A percentile compares a stretch with the other conserved stretches of the same genome.
phyloP scores from a whole-genome alignment of 106 monocot genomes.

The Acorus gramineus region DNA sequence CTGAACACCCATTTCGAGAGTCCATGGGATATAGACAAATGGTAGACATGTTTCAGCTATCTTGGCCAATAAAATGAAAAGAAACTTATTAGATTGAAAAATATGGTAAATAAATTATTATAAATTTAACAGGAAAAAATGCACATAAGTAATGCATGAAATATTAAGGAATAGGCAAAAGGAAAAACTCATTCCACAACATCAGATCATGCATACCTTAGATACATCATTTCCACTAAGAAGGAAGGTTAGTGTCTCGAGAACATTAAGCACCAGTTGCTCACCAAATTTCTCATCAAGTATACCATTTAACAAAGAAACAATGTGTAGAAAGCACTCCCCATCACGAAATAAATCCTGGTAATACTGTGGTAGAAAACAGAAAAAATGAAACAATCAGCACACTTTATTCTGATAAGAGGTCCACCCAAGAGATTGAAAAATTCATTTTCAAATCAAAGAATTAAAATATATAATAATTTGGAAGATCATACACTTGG shows the following conservation, averaged over 20 bases:
- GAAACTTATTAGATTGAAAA: too few relatives aligned
- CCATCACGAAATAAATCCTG: slow-evolving; percentile 78
- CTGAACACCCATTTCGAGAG: too few relatives aligned
- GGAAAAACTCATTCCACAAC: slow-evolving; percentile 1
- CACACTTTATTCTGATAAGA: too few relatives aligned
- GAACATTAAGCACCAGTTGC: slow-evolving; percentile 74
- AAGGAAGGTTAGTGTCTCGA: slow-evolving; percentile 67
- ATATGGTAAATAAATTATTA: too few relatives aligned
- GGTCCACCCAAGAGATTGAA: too few relatives aligned
- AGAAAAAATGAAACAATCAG: slow-evolving; percentile 2
- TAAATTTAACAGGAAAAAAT: too few relatives aligned
- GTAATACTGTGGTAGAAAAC: slow-evolving; percentile 49
- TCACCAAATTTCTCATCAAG: slow-evolving; percentile 74
- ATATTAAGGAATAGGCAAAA: not conserved
- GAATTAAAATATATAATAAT: not conserved
- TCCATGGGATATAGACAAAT: too few relatives aligned
- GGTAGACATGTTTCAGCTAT: too few relatives aligned
- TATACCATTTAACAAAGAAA: slow-evolving; percentile 85
- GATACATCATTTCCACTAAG: slow-evolving; percentile 67
- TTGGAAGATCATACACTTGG: slow-evolving; percentile 26
- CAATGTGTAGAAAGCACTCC: slow-evolving; percentile 93
- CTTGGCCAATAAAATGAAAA: too few relatives aligned
- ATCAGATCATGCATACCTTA: slow-evolving; percentile 38
- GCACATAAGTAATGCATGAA: too few relatives aligned
- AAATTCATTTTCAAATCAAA: too few relatives aligned